Base-by-base conservation (phyloP, 352 stramenopile genomes). In the Globisporangium nagaii region DNA sequence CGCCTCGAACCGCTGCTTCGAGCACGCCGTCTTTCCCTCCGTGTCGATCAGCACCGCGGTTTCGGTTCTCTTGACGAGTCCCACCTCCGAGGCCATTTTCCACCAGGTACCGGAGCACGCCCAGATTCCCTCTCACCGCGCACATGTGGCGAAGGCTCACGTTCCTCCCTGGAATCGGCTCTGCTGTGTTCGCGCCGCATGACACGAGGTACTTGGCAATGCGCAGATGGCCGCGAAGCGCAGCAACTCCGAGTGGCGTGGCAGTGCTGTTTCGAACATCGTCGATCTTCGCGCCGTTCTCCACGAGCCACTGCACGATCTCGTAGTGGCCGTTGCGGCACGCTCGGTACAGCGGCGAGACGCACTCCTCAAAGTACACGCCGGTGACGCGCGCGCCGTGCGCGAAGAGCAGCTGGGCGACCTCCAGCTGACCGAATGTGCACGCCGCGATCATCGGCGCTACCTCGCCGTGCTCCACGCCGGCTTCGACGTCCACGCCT, bases 81-180 rank as follows among this genome's bases (percentile, higher is more conserved):
- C 8, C 36, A 24, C 8, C 17, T 5, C 11, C 40, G 12, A 46
- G 28, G 5, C 25, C 13, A 27, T 46, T 46, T 22, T 47, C 25
- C 43, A 54, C 53, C 15, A 54, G 24, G 43, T 46, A 47, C 53
- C 48, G 54, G 15, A 36, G 13, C 4, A 28, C 52, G 53, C 17
- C 25, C n/a, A 54, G 17, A 19, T 35, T 62, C 17, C 31, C 56
- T 31, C 57, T 42, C 22, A 68, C 20, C 4, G 53, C 34, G 1
- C 22, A 46, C 40, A 46, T 19, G 22, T 31, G 2, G 20, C 20
- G 22, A 20, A 46, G 40, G 20, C 40, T 31, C 12, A 31, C 22
- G 40, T 46, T 22, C 25, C 22, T 30, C 20, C 19, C 19, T 20
- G 40, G 40, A 13, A 19, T 46, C 22, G 40, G 40, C 25, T 15